Percentiles rank a stretch among this genome's conserved stretches.
phyloP scores from a whole-genome alignment of 768 basidiomycete genomes.

The Leccinellum albellum region DNA sequence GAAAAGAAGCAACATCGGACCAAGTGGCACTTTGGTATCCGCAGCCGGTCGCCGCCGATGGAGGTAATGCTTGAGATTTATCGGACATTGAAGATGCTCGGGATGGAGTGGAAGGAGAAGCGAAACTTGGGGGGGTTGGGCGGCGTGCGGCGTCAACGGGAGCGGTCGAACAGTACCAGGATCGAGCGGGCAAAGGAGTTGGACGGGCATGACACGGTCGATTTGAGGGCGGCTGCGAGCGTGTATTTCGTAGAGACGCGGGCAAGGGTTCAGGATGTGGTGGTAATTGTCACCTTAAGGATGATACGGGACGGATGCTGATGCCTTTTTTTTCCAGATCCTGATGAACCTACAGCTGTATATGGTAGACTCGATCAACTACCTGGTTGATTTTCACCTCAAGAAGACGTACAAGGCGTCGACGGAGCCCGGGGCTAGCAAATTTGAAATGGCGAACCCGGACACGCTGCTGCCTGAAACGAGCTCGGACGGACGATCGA shows the following conservation, averaged over 20 bases:
- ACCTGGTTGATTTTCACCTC: slow-evolving; percentile 97
- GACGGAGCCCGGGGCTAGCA: slow-evolving; percentile 60
- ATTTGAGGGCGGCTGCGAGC: slow-evolving; percentile 64
- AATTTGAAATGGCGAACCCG: slow-evolving; percentile 57
- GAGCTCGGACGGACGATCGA: slow-evolving; percentile 54
- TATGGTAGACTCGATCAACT: slow-evolving; percentile 93
- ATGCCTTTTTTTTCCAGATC: slow-evolving; percentile 46
- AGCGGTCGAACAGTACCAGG: slow-evolving; percentile 34
- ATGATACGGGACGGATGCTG: background rate
- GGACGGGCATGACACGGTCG: slow-evolving; percentile 56
- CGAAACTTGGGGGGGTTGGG: slow-evolving; percentile 70
- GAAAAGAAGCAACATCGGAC: slow-evolving; percentile 73
- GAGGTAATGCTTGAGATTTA: slow-evolving; percentile 99
- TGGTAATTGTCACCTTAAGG: slow-evolving; percentile 45
- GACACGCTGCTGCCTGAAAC: slow-evolving; percentile 39
- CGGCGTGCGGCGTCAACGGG: slow-evolving; percentile 37
- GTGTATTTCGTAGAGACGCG: slow-evolving; percentile 95
- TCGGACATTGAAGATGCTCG: slow-evolving; percentile 79
- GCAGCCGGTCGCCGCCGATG: slow-evolving; percentile 92
- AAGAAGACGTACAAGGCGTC: slow-evolving; percentile 88
- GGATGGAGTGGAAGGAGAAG: slow-evolving; percentile 98
- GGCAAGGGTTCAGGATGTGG: slow-evolving; percentile 84
- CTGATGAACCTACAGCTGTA: slow-evolving; percentile 98
- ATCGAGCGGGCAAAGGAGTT: slow-evolving; percentile 62
- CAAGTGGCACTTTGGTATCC: slow-evolving; percentile 98